Evolutionary conservation across 768 basidiomycete species (phyloP).

Genomic region (Lactifluus pinguis): DNA sequence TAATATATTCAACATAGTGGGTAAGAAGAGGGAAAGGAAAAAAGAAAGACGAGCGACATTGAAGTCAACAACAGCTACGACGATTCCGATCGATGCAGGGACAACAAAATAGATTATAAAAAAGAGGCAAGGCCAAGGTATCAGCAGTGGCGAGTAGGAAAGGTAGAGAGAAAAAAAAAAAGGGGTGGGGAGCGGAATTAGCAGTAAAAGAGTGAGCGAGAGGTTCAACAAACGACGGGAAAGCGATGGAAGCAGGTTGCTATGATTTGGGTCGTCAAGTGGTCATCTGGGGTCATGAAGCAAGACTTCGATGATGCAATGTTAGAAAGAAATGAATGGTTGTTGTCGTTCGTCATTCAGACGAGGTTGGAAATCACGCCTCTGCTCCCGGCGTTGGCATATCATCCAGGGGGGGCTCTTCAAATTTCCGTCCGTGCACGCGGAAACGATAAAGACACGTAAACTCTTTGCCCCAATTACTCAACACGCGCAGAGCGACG

Average conservation of each 20-base stretch:
- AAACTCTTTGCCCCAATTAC: slow-evolving; percentile 82
- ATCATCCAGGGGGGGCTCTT: neutral
- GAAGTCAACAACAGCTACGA: neutral
- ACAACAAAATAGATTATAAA: slow-evolving; percentile 18
- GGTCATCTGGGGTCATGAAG: slow-evolving; percentile 6
- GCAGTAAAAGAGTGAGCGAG: neutral
- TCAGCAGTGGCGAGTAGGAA: neutral
- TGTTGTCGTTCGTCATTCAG: neutral
- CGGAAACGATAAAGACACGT: slow-evolving; percentile 87
- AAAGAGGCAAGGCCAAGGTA: slow-evolving; percentile 6
- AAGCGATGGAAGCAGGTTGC: neutral
- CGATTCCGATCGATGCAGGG: neutral
- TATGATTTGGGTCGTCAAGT: neutral
- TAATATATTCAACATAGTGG: neutral
- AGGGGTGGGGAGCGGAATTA: neutral
- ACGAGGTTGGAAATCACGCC: neutral
- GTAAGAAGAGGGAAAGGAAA: neutral
- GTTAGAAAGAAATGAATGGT: neutral
- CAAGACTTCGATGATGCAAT: neutral
- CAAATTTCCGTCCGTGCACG: slow-evolving; percentile 56
- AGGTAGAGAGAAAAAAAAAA: neutral
- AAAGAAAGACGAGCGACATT: neutral
- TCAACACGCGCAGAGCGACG: slow-evolving; percentile 69
- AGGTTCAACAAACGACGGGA: neutral
- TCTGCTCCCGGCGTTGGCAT: neutral